Conservation (phyloP, 148 eudicot species). For the Beta vulgaris region DNA sequence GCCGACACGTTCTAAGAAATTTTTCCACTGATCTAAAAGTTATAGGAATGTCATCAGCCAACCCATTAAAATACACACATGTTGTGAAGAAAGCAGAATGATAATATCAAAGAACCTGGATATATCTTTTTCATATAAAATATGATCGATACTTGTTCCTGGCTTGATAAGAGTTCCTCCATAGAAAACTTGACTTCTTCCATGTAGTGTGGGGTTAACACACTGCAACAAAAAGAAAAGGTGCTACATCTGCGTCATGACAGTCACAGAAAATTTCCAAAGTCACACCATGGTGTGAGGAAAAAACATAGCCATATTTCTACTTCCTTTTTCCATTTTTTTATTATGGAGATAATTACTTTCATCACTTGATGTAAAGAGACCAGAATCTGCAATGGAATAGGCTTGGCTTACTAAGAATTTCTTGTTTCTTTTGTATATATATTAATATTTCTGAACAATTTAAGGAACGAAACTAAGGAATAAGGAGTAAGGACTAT, state of each 20-base stretch:
- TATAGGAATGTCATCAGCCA: constrained; percentile 6
- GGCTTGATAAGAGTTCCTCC: constrained; percentile 66
- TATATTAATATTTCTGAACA: background rate
- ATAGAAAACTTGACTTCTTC: constrained; percentile 87
- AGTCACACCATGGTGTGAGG: background rate
- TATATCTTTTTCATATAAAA: constrained; percentile 85
- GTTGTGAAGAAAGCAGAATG: background rate
- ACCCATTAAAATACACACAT: background rate
- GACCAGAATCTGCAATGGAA: background rate
- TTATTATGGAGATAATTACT: background rate
- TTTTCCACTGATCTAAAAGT: constrained; percentile 76
- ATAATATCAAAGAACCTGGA: constrained; percentile 59
- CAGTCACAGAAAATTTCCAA: background rate
- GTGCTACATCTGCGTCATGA: background rate
- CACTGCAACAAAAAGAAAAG: constrained; percentile 46
- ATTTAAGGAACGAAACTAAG: background rate
- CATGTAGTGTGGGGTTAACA: constrained; percentile 82
- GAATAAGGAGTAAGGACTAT: background rate
- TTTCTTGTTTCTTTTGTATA: background rate
- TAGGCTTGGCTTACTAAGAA: background rate
- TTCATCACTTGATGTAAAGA: background rate
- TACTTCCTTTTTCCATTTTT: no score
- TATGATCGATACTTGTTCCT: constrained; percentile 73
- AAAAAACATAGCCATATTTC: background rate
- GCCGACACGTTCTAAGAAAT: constrained; percentile 72